These are phyloP conservation scores for Ramalina peruviana DNA, from an alignment of 495 filamentous ascomycete genomes.

Conservation along the genomic window DNA sequence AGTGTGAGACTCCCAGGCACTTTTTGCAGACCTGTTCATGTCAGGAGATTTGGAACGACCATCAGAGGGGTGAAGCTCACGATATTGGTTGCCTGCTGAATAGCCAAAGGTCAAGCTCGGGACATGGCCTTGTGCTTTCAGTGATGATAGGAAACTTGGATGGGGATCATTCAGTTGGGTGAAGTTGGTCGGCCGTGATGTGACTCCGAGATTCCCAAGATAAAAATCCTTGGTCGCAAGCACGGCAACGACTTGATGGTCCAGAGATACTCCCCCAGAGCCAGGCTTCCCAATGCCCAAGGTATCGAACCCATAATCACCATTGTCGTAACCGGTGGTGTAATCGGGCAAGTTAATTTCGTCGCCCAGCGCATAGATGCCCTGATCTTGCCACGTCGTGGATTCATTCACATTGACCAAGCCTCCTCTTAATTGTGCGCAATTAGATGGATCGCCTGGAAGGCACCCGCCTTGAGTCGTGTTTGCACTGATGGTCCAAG, in stretches of 20 bases:
- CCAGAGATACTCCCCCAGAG: slow-evolving; percentile 24
- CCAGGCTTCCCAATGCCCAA: slow-evolving; percentile 28
- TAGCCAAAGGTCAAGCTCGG: slow-evolving; percentile 40
- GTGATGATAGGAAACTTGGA: slow-evolving; percentile 34
- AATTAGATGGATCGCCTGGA: slow-evolving; percentile 21
- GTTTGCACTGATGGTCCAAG: slow-evolving; percentile 21
- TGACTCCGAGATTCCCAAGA: slow-evolving; percentile 36
- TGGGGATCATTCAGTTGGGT: slow-evolving; percentile 30
- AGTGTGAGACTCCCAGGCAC: slow-evolving; percentile 40
- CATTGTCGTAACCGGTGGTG: slow-evolving; percentile 24
- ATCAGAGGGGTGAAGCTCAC: slow-evolving; percentile 1
- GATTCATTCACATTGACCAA: slow-evolving; percentile 34
- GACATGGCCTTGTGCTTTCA: slow-evolving; percentile 31
- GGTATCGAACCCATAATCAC: slow-evolving; percentile 36
- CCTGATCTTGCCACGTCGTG: slow-evolving; percentile 32
- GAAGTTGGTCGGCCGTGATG: slow-evolving; percentile 36
- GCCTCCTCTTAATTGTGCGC: slow-evolving; percentile 33
- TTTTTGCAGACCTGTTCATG: slow-evolving; percentile 21
- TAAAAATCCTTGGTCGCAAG: slow-evolving; percentile 34
- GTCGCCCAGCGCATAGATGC: slow-evolving; percentile 26
- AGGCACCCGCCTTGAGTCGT: slow-evolving; percentile 24
- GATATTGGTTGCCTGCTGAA: slow-evolving; percentile 41
- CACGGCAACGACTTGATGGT: slow-evolving; percentile 33
- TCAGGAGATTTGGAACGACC: background rate
- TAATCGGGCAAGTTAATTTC: slow-evolving; percentile 33